Percentiles rank a stretch among this genome's conserved stretches.
Conservation (phyloP, 306 rosid species). For the Corylus heterophylla region DNA sequence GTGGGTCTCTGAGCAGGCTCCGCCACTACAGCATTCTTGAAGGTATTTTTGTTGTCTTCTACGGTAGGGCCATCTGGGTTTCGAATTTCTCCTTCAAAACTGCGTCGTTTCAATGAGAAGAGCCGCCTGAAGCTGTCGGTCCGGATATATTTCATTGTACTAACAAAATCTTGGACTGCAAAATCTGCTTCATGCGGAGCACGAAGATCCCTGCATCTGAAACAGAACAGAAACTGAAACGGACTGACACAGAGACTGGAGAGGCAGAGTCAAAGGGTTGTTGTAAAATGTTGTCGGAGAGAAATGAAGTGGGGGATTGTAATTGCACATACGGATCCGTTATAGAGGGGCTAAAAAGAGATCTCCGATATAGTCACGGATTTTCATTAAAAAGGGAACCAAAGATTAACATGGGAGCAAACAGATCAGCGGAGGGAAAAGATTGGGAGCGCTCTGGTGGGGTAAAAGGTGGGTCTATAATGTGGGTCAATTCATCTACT, state of each 20-base stretch:
- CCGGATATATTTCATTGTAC: constrained; percentile 66
- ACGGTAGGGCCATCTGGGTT: constrained; percentile 24
- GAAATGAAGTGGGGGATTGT: constrained; percentile 1
- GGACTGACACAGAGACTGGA: constrained; percentile 3
- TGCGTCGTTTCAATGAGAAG: constrained; percentile 64
- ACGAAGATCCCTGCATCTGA: constrained; percentile 10
- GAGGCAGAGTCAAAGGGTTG: constrained; percentile 33
- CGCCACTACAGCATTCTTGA: constrained; percentile 22
- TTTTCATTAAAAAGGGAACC: neutral
- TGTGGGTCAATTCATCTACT: no score
- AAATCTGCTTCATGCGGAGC: constrained; percentile 50
- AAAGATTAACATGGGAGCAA: neutral
- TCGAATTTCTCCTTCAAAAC: constrained; percentile 40
- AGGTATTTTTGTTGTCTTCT: constrained; percentile 31
- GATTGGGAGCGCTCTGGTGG: no score
- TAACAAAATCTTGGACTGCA: constrained; percentile 21
- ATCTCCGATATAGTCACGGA: no score
- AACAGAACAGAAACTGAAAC: constrained; percentile 20
- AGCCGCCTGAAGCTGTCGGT: constrained; percentile 69
- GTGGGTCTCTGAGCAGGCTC: constrained; percentile 57
- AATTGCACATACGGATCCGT: no score
- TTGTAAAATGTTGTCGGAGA: constrained; percentile 18
- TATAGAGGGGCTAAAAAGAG: no score
- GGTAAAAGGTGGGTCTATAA: no score
- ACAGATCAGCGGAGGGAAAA: no score